A percentile compares a stretch with the other conserved stretches of the same genome.
These are phyloP conservation scores for Cichorium intybus DNA, from an alignment of 140 eudicot genomes.

Conservation along the genomic window DNA sequence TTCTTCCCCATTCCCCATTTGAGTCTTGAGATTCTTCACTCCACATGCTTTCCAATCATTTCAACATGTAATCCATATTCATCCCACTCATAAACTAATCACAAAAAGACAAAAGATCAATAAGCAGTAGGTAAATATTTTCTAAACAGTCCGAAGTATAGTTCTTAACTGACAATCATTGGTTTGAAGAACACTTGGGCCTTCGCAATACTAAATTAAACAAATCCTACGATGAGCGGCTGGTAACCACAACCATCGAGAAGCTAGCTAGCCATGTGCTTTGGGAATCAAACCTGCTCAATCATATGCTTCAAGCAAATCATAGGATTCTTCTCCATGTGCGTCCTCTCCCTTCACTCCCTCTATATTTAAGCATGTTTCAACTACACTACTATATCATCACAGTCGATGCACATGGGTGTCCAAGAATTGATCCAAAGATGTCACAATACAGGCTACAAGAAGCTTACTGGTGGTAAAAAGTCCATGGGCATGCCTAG, in stretches of 20 bases:
- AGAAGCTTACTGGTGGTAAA: slow-evolving; percentile 40
- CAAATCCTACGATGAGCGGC: slow-evolving; percentile 21
- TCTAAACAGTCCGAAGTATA: slow-evolving; percentile 23
- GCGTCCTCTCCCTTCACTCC: neutral
- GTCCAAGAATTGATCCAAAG: slow-evolving; percentile 32
- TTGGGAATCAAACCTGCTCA: slow-evolving; percentile 51
- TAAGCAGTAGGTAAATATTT: slow-evolving; percentile 22
- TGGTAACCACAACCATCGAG: slow-evolving; percentile 23
- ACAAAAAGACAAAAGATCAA: slow-evolving; percentile 16
- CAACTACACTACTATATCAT: slow-evolving; percentile 2
- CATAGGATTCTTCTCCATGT: slow-evolving; percentile 21
- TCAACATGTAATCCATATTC: slow-evolving; percentile 41
- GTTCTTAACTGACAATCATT: slow-evolving; percentile 7
- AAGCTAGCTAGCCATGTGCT: slow-evolving; percentile 58
- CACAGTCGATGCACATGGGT: slow-evolving; percentile 28
- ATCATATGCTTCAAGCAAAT: slow-evolving; percentile 19
- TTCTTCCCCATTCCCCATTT: slow-evolving; percentile 30
- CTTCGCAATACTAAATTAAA: slow-evolving; percentile 13
- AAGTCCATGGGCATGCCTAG: slow-evolving; percentile 30
- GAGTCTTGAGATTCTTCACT: slow-evolving; percentile 9
- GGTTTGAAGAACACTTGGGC: slow-evolving; percentile 6
- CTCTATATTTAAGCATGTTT: slow-evolving; percentile 5
- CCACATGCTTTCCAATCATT: slow-evolving; percentile 53
- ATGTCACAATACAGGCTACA: slow-evolving; percentile 35
- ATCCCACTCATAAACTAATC: slow-evolving; percentile 31